Evolutionary conservation across 352 stramenopile genomes (phyloP).

Genomic region (Phytopythium delawarense): DNA sequence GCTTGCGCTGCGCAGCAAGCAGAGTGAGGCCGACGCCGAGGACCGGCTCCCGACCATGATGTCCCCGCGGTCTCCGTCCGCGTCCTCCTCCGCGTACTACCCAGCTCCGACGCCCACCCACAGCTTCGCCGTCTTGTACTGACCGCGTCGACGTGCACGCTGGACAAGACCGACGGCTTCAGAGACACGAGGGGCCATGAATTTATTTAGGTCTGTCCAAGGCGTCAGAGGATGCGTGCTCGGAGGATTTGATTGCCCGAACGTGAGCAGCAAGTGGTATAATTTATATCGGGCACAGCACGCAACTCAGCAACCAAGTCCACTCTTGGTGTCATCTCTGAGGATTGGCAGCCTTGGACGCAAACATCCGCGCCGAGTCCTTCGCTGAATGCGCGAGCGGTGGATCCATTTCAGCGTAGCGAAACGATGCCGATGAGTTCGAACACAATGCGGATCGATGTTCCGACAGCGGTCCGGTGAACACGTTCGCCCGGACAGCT

Average conservation of each 20-base stretch:
- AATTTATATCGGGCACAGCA: too few species aligned
- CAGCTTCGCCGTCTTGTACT: not conserved
- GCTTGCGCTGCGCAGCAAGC: not conserved
- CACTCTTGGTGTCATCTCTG: not conserved
- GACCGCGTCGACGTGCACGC: not conserved
- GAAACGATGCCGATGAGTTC: not conserved
- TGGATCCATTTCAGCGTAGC: not conserved
- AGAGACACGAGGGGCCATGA: not conserved
- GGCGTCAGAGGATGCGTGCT: not conserved
- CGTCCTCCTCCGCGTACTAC: not conserved
- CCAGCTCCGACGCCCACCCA: not conserved
- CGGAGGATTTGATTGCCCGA: not conserved
- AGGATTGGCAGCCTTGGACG: not conserved
- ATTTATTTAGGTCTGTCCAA: not conserved
- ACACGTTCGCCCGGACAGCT: not conserved
- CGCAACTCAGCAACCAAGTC: too few species aligned
- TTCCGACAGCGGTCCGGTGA: too few species aligned
- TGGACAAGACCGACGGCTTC: not conserved
- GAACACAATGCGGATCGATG: too few species aligned
- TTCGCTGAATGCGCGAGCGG: not conserved
- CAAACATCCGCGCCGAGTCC: not conserved
- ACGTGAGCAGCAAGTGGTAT: not conserved
- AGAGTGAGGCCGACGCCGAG: not conserved
- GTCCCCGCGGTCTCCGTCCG: slow-evolving; percentile 3
- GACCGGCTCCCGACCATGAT: slow-evolving; percentile 5